Evolutionary conservation across 225 moss, liverwort and hornwort species (phyloP).

Genomic region (Anthoceros angustus): DNA sequence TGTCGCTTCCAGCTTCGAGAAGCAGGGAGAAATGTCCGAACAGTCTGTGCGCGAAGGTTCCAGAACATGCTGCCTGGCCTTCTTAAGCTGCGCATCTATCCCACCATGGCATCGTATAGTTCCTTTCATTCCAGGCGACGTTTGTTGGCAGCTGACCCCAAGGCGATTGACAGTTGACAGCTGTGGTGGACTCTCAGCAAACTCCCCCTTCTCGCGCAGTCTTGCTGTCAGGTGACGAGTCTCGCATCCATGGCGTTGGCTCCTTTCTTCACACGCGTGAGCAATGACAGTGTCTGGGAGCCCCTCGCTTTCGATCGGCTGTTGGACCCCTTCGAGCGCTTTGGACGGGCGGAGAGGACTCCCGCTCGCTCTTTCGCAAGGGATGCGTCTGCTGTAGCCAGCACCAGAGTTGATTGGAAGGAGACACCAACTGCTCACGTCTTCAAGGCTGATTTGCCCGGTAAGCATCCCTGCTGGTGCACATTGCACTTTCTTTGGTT

Average conservation of each 20-base stretch:
- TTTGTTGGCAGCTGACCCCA: too few relatives aligned
- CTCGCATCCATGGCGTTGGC: conserved; percentile 10
- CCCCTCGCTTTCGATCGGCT: background rate
- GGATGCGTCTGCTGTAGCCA: conserved; percentile 15
- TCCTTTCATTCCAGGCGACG: too few relatives aligned
- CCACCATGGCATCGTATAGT: too few relatives aligned
- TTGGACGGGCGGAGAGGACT: background rate
- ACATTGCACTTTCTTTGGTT: background rate
- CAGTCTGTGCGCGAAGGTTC: too few relatives aligned
- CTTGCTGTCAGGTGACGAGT: too few relatives aligned
- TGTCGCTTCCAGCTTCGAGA: too few relatives aligned
- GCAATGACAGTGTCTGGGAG: background rate
- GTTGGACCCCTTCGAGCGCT: conserved; percentile 5
- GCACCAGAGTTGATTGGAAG: conserved; percentile 17
- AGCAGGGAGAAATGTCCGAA: too few relatives aligned
- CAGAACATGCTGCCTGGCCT: too few relatives aligned
- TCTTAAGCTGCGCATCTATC: too few relatives aligned
- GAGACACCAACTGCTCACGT: conserved; percentile 19
- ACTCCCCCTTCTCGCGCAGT: too few relatives aligned
- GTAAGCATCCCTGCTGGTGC: background rate
- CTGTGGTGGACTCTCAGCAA: too few relatives aligned
- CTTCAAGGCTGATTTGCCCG: conserved; percentile 20
- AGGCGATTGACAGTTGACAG: too few relatives aligned
- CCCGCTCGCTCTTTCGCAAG: background rate
- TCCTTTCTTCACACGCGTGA: conserved; percentile 4